Percentiles rank a stretch among this genome's conserved stretches.
Evolutionary conservation across 495 filamentous ascomycete genomes (phyloP).

Genomic region (Chaetomidium leptoderma): DNA sequence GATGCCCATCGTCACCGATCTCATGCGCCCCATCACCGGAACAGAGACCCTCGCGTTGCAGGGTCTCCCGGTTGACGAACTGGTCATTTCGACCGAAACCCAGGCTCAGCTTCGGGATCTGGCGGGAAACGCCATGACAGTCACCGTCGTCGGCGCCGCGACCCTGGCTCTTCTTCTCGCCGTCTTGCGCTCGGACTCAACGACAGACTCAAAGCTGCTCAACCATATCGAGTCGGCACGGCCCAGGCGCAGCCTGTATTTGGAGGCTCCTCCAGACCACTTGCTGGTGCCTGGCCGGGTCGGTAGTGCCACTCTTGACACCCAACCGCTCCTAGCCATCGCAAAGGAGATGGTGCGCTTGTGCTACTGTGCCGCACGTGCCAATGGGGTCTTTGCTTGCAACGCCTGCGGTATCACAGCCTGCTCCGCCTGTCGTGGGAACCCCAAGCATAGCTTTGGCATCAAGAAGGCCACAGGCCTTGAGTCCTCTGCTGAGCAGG

Average conservation of each 20-base stretch:
- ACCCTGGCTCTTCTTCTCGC: constrained; percentile 45
- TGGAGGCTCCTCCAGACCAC: not conserved
- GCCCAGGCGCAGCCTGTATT: not conserved
- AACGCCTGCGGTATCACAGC: constrained; percentile 16
- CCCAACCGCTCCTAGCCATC: not conserved
- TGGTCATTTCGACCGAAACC: constrained; percentile 61
- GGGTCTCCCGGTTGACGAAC: constrained; percentile 60
- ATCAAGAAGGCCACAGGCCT: not conserved
- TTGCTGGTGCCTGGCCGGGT: not conserved
- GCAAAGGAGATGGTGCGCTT: constrained; percentile 23
- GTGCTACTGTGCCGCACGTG: constrained; percentile 30
- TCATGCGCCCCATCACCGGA: constrained; percentile 60
- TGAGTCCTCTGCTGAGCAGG: constrained; percentile 5
- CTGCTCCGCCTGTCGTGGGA: constrained; percentile 31
- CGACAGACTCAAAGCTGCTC: not conserved
- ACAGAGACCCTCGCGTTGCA: constrained; percentile 65
- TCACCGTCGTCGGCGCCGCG: constrained; percentile 64
- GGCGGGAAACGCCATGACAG: constrained; percentile 81
- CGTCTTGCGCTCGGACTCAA: no score
- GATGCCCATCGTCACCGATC: constrained; percentile 57
- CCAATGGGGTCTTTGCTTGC: constrained; percentile 10
- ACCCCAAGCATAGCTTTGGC: constrained; percentile 32
- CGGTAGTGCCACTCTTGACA: constrained; percentile 2
- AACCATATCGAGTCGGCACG: not conserved
- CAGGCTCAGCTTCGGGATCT: constrained; percentile 64